Evolutionary conservation across 192 early-diverging fungal species (phyloP).

Genomic region (Backusella parvicylindrica): DNA sequence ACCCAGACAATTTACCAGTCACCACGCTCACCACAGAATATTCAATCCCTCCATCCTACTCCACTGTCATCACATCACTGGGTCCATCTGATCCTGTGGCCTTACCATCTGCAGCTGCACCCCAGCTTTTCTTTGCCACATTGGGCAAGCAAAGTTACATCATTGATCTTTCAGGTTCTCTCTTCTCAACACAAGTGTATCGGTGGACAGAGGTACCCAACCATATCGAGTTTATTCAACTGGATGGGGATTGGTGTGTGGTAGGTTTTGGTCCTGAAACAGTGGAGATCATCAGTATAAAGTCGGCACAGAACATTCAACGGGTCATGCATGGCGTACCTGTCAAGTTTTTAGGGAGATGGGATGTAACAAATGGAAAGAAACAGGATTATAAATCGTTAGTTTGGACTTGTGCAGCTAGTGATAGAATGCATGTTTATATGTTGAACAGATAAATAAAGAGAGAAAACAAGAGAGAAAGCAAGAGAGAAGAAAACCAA

Average conservation of each 20-base stretch:
- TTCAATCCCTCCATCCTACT: constrained; percentile 32
- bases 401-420: constrained; percentile 22
- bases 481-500: too few species aligned
- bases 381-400: constrained; percentile 8
- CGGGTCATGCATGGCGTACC: constrained; percentile 17
- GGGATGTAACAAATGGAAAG: not conserved
- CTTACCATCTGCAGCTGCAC: constrained; percentile 20
- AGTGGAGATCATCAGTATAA: constrained; percentile 24
- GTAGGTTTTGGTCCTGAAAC: constrained; percentile 25
- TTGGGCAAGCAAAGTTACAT: constrained; percentile 27
- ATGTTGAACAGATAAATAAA: constrained; percentile 14
- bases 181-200: constrained; percentile 27
- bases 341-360: constrained; percentile 23
- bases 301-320: constrained; percentile 16
- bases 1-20: constrained; percentile 25
- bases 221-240: constrained; percentile 27
- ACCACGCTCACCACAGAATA: constrained; percentile 26
- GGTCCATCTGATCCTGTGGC: constrained; percentile 23
- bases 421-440: constrained; percentile 27
- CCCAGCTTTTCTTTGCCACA: constrained; percentile 35
- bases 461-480: not conserved
- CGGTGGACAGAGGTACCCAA: constrained; percentile 19
- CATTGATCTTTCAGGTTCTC: constrained; percentile 24
- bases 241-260: constrained; percentile 15
- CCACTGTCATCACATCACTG: constrained; percentile 19